Base-by-base conservation (phyloP, 225 moss, liverwort and hornwort genomes). In the Asterella californica region DNA sequence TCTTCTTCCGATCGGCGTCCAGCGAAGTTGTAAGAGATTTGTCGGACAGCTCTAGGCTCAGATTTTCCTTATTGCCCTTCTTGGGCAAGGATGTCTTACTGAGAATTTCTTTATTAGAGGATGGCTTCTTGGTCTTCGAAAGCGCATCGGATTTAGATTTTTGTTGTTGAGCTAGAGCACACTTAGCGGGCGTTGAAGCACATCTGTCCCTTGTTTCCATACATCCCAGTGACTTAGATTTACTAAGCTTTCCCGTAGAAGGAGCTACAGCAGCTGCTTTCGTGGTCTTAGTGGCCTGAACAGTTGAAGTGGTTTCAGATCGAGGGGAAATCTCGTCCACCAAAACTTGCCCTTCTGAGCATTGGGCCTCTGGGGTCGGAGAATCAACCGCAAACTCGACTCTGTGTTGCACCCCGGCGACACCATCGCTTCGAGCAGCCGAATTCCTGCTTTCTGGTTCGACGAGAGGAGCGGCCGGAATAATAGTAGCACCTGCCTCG, bases 21-120 rank as follows among this genome's bases (percentile, higher is more conserved):
- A 79, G 61, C 0, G 87, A 80, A 10, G 72, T 22, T 6, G 65
- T 19, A 61, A 29, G 79, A 67, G 82, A 61, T 70, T 68, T 80
- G 24, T 69, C 32, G 12, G 66, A 54, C 63, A 72, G 42, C 78
- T 85, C 85, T 36, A 72, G 37, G 65, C 79, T 79, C 79, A 85
- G 27, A 65, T 88, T 88, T 69, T 85, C 87, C 79, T 88, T 88
- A 48, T 88, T 83, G 29, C 75, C 75, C 78, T 71, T 78, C 70
- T 79, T 61, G 46, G 79, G 78, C 78, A 76, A 47, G 21, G 82
- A 71, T 34, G 60, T 81, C 17, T 25, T 83, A 17, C 77, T 27
- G 38, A 78, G 55, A 12, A 70, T 30, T 2, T 83, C 85, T 25
- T 69, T 77, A 59, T 68, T 79, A 27, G 36, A 42, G 52, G 80